Evolutionary conservation across 1,139 yeast species (phyloP).

Genomic region (Yamadazyma oceani): DNA sequence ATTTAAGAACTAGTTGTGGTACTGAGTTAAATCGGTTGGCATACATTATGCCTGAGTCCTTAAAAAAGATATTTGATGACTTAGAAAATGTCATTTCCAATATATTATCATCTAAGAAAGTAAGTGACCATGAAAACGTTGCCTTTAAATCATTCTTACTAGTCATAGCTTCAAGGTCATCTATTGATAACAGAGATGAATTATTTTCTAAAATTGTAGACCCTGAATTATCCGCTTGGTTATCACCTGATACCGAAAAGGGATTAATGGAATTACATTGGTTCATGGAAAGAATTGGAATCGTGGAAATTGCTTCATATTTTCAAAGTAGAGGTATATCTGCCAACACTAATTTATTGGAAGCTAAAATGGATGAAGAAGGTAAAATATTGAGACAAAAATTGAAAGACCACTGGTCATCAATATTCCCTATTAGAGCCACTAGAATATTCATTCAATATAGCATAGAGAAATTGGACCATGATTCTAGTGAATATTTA

Average conservation of each 20-base stretch:
- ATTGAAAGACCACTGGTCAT: slow-evolving; percentile 88
- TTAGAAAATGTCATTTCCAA: slow-evolving; percentile 78
- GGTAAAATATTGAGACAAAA: slow-evolving; percentile 75
- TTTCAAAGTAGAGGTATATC: slow-evolving; percentile 81
- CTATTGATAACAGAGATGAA: slow-evolving; percentile 66
- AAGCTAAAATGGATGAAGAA: slow-evolving; percentile 87
- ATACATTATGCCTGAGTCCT: slow-evolving; percentile 87
- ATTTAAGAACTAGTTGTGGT: slow-evolving; percentile 88
- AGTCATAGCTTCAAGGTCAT: slow-evolving; percentile 87
- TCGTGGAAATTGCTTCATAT: slow-evolving; percentile 89
- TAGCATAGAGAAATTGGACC: slow-evolving; percentile 86
- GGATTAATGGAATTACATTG: slow-evolving; percentile 88
- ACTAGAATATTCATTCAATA: slow-evolving; percentile 93
- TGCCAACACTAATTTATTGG: slow-evolving; percentile 70
- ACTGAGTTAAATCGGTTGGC: slow-evolving; percentile 93
- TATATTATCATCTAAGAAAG: slow-evolving; percentile 65
- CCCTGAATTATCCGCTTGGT: slow-evolving; percentile 91
- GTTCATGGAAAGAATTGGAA: slow-evolving; percentile 97
- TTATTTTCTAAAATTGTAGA: slow-evolving; percentile 86
- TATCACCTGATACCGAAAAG: slow-evolving; percentile 84
- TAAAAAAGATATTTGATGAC: slow-evolving; percentile 77
- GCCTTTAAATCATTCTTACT: slow-evolving; percentile 89
- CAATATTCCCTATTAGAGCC: slow-evolving; percentile 92
- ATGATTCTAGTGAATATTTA: slow-evolving; percentile 71
- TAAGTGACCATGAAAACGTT: slow-evolving; percentile 88